phyloP scores from a whole-genome alignment of 2,329 filamentous ascomycete genomes.

The Dothistroma septosporum region DNA sequence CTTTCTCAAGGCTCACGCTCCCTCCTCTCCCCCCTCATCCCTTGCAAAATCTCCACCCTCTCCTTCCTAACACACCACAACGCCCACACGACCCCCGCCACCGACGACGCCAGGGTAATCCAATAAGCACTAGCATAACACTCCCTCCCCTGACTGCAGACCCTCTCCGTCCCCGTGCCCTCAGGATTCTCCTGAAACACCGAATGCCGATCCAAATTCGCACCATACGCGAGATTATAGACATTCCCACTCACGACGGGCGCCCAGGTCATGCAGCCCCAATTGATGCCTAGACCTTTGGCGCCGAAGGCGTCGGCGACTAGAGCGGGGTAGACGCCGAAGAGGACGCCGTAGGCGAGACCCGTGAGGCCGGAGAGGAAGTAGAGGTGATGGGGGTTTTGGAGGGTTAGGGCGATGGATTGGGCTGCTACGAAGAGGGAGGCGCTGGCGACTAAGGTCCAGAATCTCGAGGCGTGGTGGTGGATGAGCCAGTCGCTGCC shows the following conservation, averaged over 20 bases:
- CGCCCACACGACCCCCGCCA: constrained; percentile 64
- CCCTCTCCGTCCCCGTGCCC: constrained; percentile 48
- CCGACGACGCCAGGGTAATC: constrained; percentile 69
- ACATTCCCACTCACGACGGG: constrained; percentile 84
- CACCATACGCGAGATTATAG: constrained; percentile 88
- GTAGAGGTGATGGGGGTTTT: constrained; percentile 71
- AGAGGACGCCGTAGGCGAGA: constrained; percentile 86
- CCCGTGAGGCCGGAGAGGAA: constrained; percentile 80
- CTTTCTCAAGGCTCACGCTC: constrained; percentile 17
- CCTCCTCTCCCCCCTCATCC: constrained; percentile 13
- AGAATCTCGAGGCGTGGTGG: constrained; percentile 74
- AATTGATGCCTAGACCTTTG: constrained; percentile 84
- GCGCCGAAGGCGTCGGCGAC: constrained; percentile 86
- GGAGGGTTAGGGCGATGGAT: constrained; percentile 67
- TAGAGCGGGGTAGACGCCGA: constrained; percentile 88
- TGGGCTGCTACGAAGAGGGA: constrained; percentile 76
- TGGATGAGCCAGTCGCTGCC: constrained; percentile 89
- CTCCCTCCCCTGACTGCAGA: constrained; percentile 70
- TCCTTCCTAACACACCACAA: constrained; percentile 60
- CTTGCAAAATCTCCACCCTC: constrained; percentile 26
- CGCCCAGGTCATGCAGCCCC: constrained; percentile 89
- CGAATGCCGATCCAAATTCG: constrained; percentile 76
- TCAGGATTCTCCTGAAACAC: constrained; percentile 57
- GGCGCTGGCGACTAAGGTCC: constrained; percentile 80
- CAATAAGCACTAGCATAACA: constrained; percentile 82